phyloP scores from a whole-genome alignment of 495 filamentous ascomycete species.

The Aspergillus affinis region DNA sequence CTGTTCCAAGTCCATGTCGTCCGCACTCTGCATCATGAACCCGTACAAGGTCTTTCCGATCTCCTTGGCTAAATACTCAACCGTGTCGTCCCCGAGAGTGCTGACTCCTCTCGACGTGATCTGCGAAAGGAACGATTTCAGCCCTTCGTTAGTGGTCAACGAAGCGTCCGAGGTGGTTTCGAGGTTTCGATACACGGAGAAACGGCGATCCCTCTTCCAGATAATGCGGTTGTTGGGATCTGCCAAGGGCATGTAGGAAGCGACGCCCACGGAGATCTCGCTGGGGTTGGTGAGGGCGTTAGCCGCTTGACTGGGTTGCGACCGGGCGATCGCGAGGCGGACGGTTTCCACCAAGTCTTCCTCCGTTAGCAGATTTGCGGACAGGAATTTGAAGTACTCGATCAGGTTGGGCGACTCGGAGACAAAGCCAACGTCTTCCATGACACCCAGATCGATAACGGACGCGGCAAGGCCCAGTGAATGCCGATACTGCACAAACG shows the following conservation, averaged over 20 bases:
- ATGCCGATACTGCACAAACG: neutral
- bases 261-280: constrained; percentile 2
- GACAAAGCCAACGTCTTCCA: neutral
- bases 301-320: neutral
- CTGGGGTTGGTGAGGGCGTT: constrained; percentile 1
- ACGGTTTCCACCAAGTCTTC: constrained; percentile 1
- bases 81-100: neutral
- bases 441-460: neutral
- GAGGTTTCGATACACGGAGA: constrained; percentile 1
- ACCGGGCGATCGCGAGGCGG: neutral
- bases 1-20: neutral
- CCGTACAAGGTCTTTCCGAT: neutral
- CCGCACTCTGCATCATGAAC: neutral
- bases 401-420: neutral
- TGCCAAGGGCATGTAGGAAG: neutral
- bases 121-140: neutral
- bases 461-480: neutral
- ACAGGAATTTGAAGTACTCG: neutral
- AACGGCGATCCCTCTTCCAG: constrained; percentile 1
- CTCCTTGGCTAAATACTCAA: neutral
- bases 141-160: neutral
- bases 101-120: neutral
- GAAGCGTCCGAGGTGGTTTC: neutral
- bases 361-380: neutral
- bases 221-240: neutral